phyloP scores from a whole-genome alignment of 306 rosid species.

The Castanea crenata region DNA sequence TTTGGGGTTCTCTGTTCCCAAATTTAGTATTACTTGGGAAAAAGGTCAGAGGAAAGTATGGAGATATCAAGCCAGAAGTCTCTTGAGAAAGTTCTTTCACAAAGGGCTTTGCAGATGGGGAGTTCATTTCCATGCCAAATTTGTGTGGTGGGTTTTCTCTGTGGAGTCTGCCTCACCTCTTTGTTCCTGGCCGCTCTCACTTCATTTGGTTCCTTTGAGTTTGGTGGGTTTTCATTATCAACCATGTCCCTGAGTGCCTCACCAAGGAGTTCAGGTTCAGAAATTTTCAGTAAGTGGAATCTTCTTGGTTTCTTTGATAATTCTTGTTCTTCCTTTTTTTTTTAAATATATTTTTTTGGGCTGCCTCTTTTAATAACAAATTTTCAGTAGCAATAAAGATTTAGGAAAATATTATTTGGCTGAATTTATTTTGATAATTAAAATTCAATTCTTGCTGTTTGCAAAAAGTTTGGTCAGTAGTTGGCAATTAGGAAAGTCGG shows the following conservation, averaged over 20 bases:
- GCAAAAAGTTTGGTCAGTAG: constrained; percentile 1
- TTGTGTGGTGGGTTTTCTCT: constrained; percentile 86
- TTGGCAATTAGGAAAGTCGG: constrained; percentile 3
- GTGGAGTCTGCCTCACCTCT: constrained; percentile 77
- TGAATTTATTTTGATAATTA: background rate
- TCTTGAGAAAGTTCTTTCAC: constrained; percentile 78
- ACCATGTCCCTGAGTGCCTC: constrained; percentile 40
- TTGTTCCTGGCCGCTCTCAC: constrained; percentile 75
- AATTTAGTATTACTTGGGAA: background rate
- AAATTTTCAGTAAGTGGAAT: constrained; percentile 47
- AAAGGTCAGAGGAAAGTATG: constrained; percentile 25
- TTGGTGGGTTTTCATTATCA: constrained; percentile 54
- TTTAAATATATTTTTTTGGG: background rate
- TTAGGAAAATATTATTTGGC: no score
- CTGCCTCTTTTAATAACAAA: background rate
- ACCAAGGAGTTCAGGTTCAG: constrained; percentile 44
- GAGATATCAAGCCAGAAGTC: constrained; percentile 54
- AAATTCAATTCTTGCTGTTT: constrained; percentile 16
- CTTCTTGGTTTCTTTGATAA: background rate
- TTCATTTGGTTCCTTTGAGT: constrained; percentile 60
- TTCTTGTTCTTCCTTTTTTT: background rate
- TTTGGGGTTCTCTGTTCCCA: background rate
- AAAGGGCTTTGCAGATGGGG: constrained; percentile 80
- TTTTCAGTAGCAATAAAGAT: background rate
- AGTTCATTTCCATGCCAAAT: constrained; percentile 80